These are phyloP conservation scores for Phylloporus sp. DNA, from an alignment of 1,284 basidiomycete species.

Conservation along the genomic window DNA sequence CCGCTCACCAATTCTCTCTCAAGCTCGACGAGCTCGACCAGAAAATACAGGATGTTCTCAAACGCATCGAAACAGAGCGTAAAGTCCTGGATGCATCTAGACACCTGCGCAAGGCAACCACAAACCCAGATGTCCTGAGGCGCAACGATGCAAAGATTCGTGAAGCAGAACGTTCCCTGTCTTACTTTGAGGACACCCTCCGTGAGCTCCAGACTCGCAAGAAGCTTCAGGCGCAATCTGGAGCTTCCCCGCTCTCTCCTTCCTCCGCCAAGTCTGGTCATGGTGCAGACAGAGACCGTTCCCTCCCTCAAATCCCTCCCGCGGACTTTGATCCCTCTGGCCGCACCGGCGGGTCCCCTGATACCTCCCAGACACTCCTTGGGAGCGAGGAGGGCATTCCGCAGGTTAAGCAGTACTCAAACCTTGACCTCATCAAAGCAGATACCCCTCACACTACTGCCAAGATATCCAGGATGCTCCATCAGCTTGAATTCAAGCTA, in stretches of 20 bases:
- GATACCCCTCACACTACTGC: conserved; percentile 96
- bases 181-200: conserved; percentile 89
- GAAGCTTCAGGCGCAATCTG: conserved; percentile 64
- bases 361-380: conserved; percentile 38
- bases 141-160: conserved; percentile 87
- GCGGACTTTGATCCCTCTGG: conserved; percentile 54
- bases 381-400: conserved; percentile 51
- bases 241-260: conserved; percentile 41
- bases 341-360: conserved; percentile 41
- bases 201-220: conserved; percentile 84
- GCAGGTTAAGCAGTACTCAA: conserved; percentile 73
- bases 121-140: conserved; percentile 86
- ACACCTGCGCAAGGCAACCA: conserved; percentile 82
- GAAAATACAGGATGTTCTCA: conserved; percentile 92
- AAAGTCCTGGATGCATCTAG: conserved; percentile 90
- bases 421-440: conserved; percentile 94
- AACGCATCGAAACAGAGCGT: conserved; percentile 90
- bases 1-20: conserved; percentile 13
- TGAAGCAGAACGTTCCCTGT: conserved; percentile 85
- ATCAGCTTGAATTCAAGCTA: conserved; percentile 99
- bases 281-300: conserved; percentile 43
- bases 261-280: conserved; percentile 36
- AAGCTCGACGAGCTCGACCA: conserved; percentile 71
- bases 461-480: conserved; percentile 97
- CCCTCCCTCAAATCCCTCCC: conserved; percentile 54